These are phyloP conservation scores for Aspergillus leporis DNA, from an alignment of 495 filamentous ascomycete genomes.

Conservation along the genomic window DNA sequence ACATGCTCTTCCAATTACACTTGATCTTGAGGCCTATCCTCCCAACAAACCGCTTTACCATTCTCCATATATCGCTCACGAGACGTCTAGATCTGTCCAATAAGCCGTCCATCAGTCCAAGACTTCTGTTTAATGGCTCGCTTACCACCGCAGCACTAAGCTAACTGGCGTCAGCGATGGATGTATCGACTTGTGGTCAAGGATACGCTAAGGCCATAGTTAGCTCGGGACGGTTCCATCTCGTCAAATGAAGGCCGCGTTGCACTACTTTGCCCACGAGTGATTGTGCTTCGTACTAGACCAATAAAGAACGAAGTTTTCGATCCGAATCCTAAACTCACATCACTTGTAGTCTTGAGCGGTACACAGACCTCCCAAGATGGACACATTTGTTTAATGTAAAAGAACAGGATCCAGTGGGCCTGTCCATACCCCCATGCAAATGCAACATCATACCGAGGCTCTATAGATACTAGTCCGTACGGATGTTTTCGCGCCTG, in stretches of 20 bases:
- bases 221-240: background rate
- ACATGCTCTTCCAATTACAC: background rate
- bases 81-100: background rate
- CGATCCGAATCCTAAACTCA: background rate
- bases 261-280: background rate
- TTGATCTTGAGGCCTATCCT: too few species aligned
- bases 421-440: too few species aligned
- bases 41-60: too few species aligned
- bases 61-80: background rate
- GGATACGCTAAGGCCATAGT: background rate
- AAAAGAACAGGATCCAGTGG: too few species aligned
- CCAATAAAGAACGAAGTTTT: background rate
- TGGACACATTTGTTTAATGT: too few species aligned
- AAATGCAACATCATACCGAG: too few species aligned
- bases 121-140: background rate
- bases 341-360: background rate
- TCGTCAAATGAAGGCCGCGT: background rate
- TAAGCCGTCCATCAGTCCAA: background rate
- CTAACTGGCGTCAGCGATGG: background rate
- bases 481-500: too few species aligned
- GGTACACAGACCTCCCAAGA: too few species aligned
- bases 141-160: background rate
- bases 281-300: background rate
- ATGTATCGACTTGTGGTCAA: background rate
- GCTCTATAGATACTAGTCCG: too few species aligned